These are phyloP conservation scores for Euphorbia celastroides DNA, from an alignment of 441 rosid species.

Conservation along the genomic window DNA sequence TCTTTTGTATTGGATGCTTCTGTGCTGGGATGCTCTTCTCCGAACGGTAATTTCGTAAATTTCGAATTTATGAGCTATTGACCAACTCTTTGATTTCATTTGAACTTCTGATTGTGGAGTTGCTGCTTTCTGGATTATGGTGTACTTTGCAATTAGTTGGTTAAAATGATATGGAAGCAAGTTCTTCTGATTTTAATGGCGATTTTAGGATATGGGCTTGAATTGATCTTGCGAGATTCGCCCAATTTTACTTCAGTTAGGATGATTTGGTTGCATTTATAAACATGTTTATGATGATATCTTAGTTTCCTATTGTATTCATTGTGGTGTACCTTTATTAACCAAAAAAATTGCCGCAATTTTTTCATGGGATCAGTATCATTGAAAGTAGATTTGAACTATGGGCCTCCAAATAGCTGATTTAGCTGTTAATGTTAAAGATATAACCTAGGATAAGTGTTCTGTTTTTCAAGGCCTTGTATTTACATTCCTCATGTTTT, in stretches of 20 bases:
- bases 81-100: neutral
- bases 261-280: neutral
- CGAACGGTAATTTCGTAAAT: constrained; percentile 55
- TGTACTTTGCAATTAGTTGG: neutral
- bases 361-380: constrained; percentile 4
- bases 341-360: constrained; percentile 16
- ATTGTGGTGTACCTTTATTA: neutral
- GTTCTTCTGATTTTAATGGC: neutral
- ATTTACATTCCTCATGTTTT: neutral
- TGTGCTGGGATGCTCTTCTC: constrained; percentile 87
- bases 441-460: neutral
- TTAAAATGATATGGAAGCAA: neutral
- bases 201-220: constrained; percentile 1
- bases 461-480: neutral
- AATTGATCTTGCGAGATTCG: neutral
- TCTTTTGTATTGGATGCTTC: constrained; percentile 79
- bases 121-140: neutral
- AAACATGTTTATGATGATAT: neutral
- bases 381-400: constrained; percentile 1
- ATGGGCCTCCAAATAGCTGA: neutral
- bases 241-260: constrained; percentile 4
- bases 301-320: neutral
- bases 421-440: neutral
- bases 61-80: constrained; percentile 13
- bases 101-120: neutral